A percentile compares a stretch with the other conserved stretches of the same genome.
These are phyloP conservation scores for Sutorius australiensis DNA, from an alignment of 768 basidiomycete species.

Conservation along the genomic window DNA sequence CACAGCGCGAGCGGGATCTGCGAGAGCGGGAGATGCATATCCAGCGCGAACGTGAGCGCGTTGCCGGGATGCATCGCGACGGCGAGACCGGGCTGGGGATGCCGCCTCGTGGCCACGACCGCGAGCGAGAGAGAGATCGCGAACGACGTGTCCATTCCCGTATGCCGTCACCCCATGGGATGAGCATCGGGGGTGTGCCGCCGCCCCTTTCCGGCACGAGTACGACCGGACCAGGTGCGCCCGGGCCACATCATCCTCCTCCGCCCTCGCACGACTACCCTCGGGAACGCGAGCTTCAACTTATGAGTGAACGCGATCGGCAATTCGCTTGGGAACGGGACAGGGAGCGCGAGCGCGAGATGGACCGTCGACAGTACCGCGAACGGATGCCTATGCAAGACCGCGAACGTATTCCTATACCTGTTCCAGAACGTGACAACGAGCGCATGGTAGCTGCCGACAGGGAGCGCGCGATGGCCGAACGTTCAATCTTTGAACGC, in stretches of 20 bases:
- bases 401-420: constrained; percentile 20
- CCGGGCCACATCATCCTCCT: constrained; percentile 17
- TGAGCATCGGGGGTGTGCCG: constrained; percentile 6
- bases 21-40: constrained; percentile 28
- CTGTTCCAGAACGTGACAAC: constrained; percentile 21
- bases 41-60: constrained; percentile 27
- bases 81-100: constrained; percentile 24
- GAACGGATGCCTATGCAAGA: constrained; percentile 22
- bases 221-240: constrained; percentile 19
- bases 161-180: constrained; percentile 25
- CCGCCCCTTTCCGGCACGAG: constrained; percentile 3
- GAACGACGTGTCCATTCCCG: constrained; percentile 27
- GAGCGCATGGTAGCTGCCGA: constrained; percentile 18
- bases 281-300: constrained; percentile 24
- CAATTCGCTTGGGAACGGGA: constrained; percentile 29
- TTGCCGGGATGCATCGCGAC: constrained; percentile 20
- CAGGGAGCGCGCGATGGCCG: constrained; percentile 21
- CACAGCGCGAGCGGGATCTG: constrained; percentile 25
- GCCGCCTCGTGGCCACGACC: constrained; percentile 24
- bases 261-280: constrained; percentile 21
- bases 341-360: constrained; percentile 24
- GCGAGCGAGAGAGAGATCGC: constrained; percentile 30
- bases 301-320: constrained; percentile 22
- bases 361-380: constrained; percentile 27
- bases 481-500: constrained; percentile 23